These are phyloP conservation scores for Fusarium papillatum DNA, from an alignment of 2,329 filamentous ascomycete genomes.

Conservation along the genomic window DNA sequence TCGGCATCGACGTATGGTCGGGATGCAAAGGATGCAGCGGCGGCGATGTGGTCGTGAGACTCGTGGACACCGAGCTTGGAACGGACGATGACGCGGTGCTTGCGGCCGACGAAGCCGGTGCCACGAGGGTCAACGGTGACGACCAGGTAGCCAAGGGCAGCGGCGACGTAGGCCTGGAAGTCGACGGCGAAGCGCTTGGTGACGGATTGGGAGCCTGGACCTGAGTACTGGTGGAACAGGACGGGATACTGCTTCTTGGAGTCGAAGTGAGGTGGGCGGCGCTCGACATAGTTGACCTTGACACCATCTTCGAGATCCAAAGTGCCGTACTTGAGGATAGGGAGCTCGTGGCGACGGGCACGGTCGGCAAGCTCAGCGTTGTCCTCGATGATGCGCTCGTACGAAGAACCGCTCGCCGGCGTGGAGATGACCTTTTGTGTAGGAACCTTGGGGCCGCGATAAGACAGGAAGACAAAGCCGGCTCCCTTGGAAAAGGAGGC, in stretches of 20 bases:
- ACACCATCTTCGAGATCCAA: slow-evolving; percentile 85
- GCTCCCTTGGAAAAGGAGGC: slow-evolving; percentile 88
- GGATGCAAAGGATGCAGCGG: slow-evolving; percentile 85
- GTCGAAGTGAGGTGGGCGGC: slow-evolving; percentile 91
- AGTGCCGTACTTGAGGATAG: slow-evolving; percentile 85
- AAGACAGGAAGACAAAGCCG: slow-evolving; percentile 87
- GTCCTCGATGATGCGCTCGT: slow-evolving; percentile 81
- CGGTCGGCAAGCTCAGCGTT: slow-evolving; percentile 79
- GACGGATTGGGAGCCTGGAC: slow-evolving; percentile 93
- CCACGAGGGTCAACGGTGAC: slow-evolving; percentile 95
- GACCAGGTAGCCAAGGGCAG: slow-evolving; percentile 90
- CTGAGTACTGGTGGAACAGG: slow-evolving; percentile 94
- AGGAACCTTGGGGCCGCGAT: slow-evolving; percentile 87
- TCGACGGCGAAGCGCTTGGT: slow-evolving; percentile 85
- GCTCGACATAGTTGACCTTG: slow-evolving; percentile 81
- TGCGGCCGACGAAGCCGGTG: slow-evolving; percentile 90
- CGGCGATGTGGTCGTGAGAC: slow-evolving; percentile 90
- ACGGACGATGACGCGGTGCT: slow-evolving; percentile 84
- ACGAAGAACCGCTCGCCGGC: slow-evolving; percentile 74
- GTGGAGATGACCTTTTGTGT: slow-evolving; percentile 94
- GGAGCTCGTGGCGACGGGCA: slow-evolving; percentile 83
- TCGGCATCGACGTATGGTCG: slow-evolving; percentile 87
- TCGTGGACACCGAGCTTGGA: slow-evolving; percentile 89
- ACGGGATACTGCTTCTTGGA: slow-evolving; percentile 90
- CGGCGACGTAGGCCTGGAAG: slow-evolving; percentile 91